A percentile compares a stretch with the other conserved stretches of the same genome.
These are phyloP conservation scores for Verbascum thapsus DNA, from an alignment of 257 asterid genomes.

Conservation along the genomic window DNA sequence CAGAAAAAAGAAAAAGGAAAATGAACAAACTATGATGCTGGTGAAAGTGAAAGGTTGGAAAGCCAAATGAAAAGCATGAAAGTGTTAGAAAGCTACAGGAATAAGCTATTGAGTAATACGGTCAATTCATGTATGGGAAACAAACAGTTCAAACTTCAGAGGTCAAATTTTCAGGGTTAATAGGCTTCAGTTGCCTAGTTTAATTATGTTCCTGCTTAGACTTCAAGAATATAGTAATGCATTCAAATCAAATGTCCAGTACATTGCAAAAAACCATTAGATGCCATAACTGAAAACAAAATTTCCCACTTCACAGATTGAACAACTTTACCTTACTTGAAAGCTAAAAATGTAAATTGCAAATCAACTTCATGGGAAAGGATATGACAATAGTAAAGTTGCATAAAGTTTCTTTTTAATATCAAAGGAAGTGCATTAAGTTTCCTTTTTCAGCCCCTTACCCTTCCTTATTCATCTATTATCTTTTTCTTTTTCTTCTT, in stretches of 20 bases:
- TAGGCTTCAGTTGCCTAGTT: constrained; percentile 12
- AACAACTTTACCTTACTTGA: constrained; percentile 13
- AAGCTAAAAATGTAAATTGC: constrained; percentile 19
- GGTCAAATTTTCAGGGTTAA: constrained; percentile 10
- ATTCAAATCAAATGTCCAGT: constrained; percentile 8
- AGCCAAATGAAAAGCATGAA: constrained; percentile 16
- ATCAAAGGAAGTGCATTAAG: background rate
- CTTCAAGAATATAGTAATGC: constrained; percentile 5
- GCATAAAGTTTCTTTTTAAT: background rate
- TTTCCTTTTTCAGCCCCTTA: constrained; percentile 3
- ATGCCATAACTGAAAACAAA: constrained; percentile 22
- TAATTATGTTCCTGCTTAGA: background rate
- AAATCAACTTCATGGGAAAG: background rate
- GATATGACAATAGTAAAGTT: background rate
- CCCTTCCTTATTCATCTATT: constrained; percentile 9
- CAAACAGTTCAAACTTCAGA: background rate
- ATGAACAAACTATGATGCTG: background rate
- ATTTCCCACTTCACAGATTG: constrained; percentile 8
- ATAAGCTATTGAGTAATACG: background rate
- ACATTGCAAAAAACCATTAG: background rate
- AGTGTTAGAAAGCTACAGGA: constrained; percentile 4
- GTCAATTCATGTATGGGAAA: constrained; percentile 12
- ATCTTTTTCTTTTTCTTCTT: background rate
- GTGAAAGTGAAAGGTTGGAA: constrained; percentile 15
- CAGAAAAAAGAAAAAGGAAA: background rate